phyloP scores from a whole-genome alignment of 2,329 filamentous ascomycete species.

The Cladosporium sp. region DNA sequence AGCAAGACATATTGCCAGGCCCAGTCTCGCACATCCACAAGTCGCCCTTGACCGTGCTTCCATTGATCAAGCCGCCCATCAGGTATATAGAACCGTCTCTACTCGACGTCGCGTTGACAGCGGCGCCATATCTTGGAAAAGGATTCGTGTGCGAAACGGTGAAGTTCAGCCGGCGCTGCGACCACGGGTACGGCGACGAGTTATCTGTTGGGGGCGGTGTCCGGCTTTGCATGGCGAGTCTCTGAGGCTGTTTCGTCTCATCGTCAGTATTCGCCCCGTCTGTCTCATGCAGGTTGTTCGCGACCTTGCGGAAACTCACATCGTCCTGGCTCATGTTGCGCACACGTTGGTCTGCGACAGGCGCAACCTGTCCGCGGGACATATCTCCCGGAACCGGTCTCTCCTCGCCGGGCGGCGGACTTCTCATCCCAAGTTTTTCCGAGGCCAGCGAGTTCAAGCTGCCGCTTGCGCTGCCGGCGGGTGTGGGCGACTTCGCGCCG shows the following conservation, averaged over 20 bases:
- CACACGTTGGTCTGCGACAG: slow-evolving; percentile 60
- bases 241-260: slow-evolving; percentile 11
- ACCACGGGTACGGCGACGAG: slow-evolving; percentile 88
- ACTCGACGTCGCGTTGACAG: slow-evolving; percentile 84
- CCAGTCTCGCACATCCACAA: slow-evolving; percentile 96
- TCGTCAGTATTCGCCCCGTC: slow-evolving; percentile 23
- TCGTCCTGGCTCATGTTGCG: slow-evolving; percentile 22
- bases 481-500: slow-evolving; percentile 42
- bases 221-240: slow-evolving; percentile 14
- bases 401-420: slow-evolving; percentile 3
- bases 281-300: neutral
- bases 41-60: slow-evolving; percentile 92
- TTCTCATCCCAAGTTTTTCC: slow-evolving; percentile 12
- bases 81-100: slow-evolving; percentile 97
- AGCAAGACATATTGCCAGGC: slow-evolving; percentile 74
- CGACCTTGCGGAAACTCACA: slow-evolving; percentile 13
- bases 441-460: slow-evolving; percentile 24
- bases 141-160: slow-evolving; percentile 75
- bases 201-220: slow-evolving; percentile 53
- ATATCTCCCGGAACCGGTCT: neutral
- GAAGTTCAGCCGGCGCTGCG: slow-evolving; percentile 80
- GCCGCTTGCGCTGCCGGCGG: slow-evolving; percentile 56
- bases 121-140: slow-evolving; percentile 93
- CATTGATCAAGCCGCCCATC: slow-evolving; percentile 94
- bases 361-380: slow-evolving; percentile 25